Evolutionary conservation across 108 stramenopile species (phyloP), one percentile per base, ranked within the genome.

Genomic region (Skeletonema menzelii): DNA sequence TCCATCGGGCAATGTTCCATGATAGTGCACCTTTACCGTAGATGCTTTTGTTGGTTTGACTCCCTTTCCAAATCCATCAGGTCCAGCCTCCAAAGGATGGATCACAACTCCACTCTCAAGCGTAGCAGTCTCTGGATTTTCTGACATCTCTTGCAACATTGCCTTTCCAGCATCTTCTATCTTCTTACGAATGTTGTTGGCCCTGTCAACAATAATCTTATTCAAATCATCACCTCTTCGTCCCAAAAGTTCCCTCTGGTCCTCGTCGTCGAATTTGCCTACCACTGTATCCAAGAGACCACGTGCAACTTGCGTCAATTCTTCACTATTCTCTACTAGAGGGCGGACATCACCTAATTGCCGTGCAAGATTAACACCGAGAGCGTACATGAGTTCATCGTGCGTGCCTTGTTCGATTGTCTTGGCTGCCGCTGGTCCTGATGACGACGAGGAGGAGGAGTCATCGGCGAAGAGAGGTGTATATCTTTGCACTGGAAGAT

Each of bases 1-100:
- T 15, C 93, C 93, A 71, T 94, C 93, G n/a, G 88, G 82, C 20
- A 94, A 69, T 13, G 92, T 90, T 53, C 89, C 93, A 71, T 94
- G 93, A 67, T 94, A 94, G 65, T 91, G 90, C 20, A 90, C 87
- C 68, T 82, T 77, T 1, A 94, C 89, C 2, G 85, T 88, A 8
- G 87, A 88, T 10, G 87, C 79, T 47, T 70, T 69, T 35, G 90
- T 94, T 7, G 93, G 89, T 24, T 82, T 77, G 14, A 75, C 61
- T 22, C 91, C 91, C 37, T 82, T 76, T 4, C 91, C 87, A 35
- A 73, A 82, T 19, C 93, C 93, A 59, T 87, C 85, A 1, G 86
- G 88, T 7, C 88, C 89, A 32, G 75, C 72, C 60, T 91, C 90
- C 60, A 94, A 69, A 6, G 88, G 80, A 70, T 94, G 89, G 56